Evolutionary conservation across 2,329 filamentous ascomycete species (phyloP), one percentile per base, ranked within the genome.

Genomic region (Colletotrichum sp.): DNA sequence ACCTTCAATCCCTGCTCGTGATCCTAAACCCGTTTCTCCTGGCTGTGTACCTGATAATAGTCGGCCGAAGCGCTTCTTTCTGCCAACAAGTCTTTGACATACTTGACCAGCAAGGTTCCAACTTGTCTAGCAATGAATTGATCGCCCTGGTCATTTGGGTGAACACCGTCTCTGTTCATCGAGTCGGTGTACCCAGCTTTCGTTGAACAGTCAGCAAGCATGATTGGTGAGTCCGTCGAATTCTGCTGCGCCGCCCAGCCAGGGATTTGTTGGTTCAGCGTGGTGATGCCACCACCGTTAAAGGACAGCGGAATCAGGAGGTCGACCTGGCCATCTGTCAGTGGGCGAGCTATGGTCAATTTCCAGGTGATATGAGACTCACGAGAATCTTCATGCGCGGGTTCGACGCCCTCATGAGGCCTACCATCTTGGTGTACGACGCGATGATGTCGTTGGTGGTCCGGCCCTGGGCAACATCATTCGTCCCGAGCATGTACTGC

Each of bases 401-500:
- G 57, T 86, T 88, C 10, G 80, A 77, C 2, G 78, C 79, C 4
- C 86, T 79, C 81, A 87, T 85, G 10, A 82, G 79, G 4, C 78
- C 72, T 2, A 87, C 81, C 78, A 88, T 85, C 75, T 80, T 84
- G 8, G 83, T 84, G 74, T 87, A 88, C 0, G 86, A 83, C 9
- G 79, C 81, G 2, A 86, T 79, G 59, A 88, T 84, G 48, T 84
- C 82, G 68, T 81, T 77, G 2, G 83, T 80, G 36, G 73, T 77
- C 7, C 81, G 77, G 6, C 83, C 82, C 21, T 79, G 77, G 16
- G 78, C 78, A 7, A 88, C 83, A 77, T 88, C 86, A 77, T 88
- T 87, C 4, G 86, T 88, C 43, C 86, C 87, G 7, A 88, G 81
- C 84, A 87, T 86, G 79, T 87, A 87, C 81, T 84, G 85, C 14